phyloP scores from a whole-genome alignment of 2,329 filamentous ascomycete genomes.

The Trichoderma atroviride region DNA sequence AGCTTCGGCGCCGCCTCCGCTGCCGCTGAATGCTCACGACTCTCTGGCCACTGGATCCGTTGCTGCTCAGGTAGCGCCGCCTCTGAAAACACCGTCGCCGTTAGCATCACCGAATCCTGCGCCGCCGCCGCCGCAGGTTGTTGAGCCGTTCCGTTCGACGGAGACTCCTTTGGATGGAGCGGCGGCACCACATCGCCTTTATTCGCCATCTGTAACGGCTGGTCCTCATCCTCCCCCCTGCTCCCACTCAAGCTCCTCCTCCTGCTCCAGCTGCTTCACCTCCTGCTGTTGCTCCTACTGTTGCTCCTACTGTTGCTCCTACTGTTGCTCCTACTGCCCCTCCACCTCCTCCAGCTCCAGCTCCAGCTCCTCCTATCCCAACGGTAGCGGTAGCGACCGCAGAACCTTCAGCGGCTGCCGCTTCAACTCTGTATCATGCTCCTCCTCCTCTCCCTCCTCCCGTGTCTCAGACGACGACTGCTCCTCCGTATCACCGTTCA shows the following conservation, averaged over 20 bases:
- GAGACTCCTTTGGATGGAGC: conserved; percentile 13
- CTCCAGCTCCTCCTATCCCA: neutral
- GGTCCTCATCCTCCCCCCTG: neutral
- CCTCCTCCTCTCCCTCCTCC: neutral
- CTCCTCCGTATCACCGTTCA: neutral
- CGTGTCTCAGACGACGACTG: neutral
- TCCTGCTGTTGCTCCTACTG: neutral
- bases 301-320: neutral
- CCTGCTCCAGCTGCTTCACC: neutral
- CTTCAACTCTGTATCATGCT: neutral
- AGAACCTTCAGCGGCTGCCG: neutral
- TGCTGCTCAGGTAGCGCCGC: neutral
- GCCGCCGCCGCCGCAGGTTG: neutral
- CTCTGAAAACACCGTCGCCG: neutral
- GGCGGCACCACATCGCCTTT: conserved; percentile 33
- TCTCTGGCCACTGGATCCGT: neutral
- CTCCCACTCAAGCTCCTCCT: neutral
- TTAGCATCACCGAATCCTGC: neutral
- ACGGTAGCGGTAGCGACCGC: neutral
- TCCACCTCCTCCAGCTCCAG: neutral
- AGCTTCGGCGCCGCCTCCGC: neutral
- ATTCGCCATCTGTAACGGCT: conserved; percentile 21
- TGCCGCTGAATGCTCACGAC: conserved; percentile 9
- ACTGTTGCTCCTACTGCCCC: neutral
- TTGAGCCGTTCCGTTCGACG: neutral